phyloP scores from a whole-genome alignment of 495 filamentous ascomycete species.

The Aspergillus avenaceus region DNA sequence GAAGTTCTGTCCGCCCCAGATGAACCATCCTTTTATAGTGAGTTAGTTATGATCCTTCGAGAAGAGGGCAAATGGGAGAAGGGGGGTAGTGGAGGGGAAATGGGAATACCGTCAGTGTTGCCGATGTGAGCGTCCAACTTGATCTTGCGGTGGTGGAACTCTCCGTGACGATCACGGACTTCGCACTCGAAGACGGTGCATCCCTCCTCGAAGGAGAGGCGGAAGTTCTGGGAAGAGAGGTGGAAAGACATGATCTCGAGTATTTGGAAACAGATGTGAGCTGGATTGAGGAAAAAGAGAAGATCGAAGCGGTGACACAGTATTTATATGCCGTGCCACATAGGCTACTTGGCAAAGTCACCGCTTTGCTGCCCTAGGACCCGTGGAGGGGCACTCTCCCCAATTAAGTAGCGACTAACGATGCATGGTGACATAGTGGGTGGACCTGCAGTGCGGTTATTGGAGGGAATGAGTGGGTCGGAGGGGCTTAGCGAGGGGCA shows the following conservation, averaged over 20 bases:
- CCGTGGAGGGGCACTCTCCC: too few species aligned
- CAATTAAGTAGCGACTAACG: neutral
- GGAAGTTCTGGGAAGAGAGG: constrained; percentile 9
- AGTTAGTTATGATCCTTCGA: neutral
- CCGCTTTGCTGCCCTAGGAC: neutral
- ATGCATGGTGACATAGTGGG: neutral
- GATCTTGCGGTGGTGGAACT: constrained; percentile 3
- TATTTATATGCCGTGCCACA: neutral
- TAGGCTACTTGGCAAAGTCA: neutral
- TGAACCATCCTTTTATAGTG: constrained; percentile 14
- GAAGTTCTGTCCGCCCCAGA: constrained; percentile 19
- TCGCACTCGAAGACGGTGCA: constrained; percentile 7
- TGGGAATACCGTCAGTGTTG: constrained; percentile 12
- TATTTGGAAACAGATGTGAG: neutral
- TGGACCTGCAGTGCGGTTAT: neutral
- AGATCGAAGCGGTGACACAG: neutral
- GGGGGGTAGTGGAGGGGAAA: neutral
- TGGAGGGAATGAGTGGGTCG: neutral
- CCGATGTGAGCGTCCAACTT: constrained; percentile 17
- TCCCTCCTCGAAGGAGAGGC: constrained; percentile 7
- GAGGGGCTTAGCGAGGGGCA: neutral
- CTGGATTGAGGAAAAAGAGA: neutral
- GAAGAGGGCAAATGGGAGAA: too few species aligned
- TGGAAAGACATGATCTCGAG: constrained; percentile 15
- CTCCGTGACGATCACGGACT: constrained; percentile 1